A percentile compares a stretch with the other conserved stretches of the same genome.
These are phyloP conservation scores for Withania somnifera DNA, from an alignment of 305 asterid genomes.

Conservation along the genomic window DNA sequence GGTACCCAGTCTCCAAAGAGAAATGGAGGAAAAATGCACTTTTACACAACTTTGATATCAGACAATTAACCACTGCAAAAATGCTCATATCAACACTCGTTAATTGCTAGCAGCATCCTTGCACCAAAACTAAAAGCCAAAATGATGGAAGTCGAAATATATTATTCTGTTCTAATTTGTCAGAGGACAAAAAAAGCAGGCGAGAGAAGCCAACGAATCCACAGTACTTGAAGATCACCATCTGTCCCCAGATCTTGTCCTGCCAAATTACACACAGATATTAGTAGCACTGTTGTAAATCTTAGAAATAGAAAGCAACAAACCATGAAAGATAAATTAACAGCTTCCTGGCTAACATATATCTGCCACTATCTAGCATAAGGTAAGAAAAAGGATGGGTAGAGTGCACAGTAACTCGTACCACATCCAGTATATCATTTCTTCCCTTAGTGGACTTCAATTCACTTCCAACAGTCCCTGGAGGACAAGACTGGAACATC, in stretches of 20 bases:
- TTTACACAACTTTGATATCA: conserved; percentile 29
- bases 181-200: conserved; percentile 18
- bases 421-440: neutral
- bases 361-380: neutral
- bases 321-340: neutral
- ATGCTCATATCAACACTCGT: conserved; percentile 17
- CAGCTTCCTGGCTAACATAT: neutral
- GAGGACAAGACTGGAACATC: neutral
- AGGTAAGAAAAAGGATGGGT: neutral
- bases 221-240: conserved; percentile 40
- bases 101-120: conserved; percentile 33
- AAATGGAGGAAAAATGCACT: conserved; percentile 9
- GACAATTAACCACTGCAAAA: conserved; percentile 20
- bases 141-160: conserved; percentile 23
- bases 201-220: conserved; percentile 24
- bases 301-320: neutral
- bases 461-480: neutral
- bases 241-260: conserved; percentile 50
- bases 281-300: neutral
- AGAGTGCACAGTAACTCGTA: neutral
- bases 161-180: conserved; percentile 44
- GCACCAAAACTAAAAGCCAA: conserved; percentile 33
- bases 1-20: conserved; percentile 18
- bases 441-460: neutral
- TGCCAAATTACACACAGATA: conserved; percentile 25